These are phyloP conservation scores for Mycena belliarum DNA, from an alignment of 768 basidiomycete genomes.

Conservation along the genomic window DNA sequence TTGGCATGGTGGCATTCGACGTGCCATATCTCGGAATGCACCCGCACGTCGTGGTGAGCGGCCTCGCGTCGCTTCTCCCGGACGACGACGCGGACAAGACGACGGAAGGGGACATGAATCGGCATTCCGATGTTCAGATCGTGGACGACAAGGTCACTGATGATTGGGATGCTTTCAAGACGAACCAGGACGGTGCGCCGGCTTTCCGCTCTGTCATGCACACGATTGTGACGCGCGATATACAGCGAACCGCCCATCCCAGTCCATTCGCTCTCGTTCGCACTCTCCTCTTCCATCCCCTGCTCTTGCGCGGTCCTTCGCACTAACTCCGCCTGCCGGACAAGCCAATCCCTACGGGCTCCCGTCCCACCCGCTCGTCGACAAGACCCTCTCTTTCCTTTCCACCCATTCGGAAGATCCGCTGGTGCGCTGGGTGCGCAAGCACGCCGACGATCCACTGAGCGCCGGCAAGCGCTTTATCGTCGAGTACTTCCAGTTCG, in stretches of 20 bases:
- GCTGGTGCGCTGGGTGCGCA: slow-evolving; percentile 49
- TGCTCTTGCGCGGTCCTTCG: slow-evolving; percentile 14
- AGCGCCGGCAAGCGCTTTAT: slow-evolving; percentile 51
- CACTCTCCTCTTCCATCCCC: slow-evolving; percentile 19
- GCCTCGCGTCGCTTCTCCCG: slow-evolving; percentile 54
- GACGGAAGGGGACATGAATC: slow-evolving; percentile 45
- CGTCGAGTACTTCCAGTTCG: slow-evolving; percentile 59
- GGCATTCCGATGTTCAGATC: slow-evolving; percentile 41
- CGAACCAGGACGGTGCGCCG: slow-evolving; percentile 29
- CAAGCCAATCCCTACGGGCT: slow-evolving; percentile 16
- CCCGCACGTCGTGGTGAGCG: slow-evolving; percentile 58
- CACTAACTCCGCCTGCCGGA: slow-evolving; percentile 11
- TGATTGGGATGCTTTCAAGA: slow-evolving; percentile 50
- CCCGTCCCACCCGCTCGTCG: slow-evolving; percentile 29
- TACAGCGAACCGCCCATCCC: slow-evolving; percentile 7
- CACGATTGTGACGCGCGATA: neutral
- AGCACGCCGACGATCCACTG: slow-evolving; percentile 55
- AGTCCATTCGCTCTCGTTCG: slow-evolving; percentile 14
- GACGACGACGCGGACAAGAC: slow-evolving; percentile 30
- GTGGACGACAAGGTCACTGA: slow-evolving; percentile 49
- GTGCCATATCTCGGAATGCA: slow-evolving; percentile 64
- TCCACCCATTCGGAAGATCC: slow-evolving; percentile 43
- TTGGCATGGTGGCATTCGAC: slow-evolving; percentile 60
- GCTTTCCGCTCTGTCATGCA: neutral
- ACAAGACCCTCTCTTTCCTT: slow-evolving; percentile 41